phyloP scores from a whole-genome alignment of 306 rosid species.

The Inga oerstediana region DNA sequence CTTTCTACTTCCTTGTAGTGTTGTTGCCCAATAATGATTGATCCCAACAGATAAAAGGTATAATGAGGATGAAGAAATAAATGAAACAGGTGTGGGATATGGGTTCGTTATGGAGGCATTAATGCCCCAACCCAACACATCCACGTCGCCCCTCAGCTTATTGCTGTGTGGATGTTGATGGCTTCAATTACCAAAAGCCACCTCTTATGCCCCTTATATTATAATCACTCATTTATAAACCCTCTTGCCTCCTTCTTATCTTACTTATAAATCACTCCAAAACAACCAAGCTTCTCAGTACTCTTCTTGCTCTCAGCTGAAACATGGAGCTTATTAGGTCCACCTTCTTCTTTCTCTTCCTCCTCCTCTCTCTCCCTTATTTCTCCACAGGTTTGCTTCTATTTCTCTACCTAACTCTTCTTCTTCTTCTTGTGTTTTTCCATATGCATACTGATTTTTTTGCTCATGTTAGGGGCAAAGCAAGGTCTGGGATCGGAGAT shows the following conservation, averaged over 20 bases:
- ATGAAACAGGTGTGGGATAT: neutral
- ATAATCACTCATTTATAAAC: conserved; percentile 24
- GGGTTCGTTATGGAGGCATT: conserved; percentile 41
- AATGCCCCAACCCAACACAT: conserved; percentile 58
- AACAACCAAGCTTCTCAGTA: neutral
- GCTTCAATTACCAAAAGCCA: conserved; percentile 44
- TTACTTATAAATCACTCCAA: conserved; percentile 30
- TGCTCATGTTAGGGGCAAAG: conserved; percentile 43
- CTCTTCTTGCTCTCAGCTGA: neutral
- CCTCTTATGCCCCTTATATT: neutral
- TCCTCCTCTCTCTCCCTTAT: conserved; percentile 51
- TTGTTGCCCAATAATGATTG: neutral
- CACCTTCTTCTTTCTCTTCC: conserved; percentile 46
- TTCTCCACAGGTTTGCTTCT: conserved; percentile 48
- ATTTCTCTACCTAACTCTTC: neutral
- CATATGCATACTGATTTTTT: neutral
- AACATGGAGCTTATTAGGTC: conserved; percentile 63
- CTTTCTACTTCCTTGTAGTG: neutral
- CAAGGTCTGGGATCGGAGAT: conserved; percentile 48
- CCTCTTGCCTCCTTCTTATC: neutral
- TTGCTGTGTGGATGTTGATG: conserved; percentile 62
- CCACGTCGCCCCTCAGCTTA: conserved; percentile 49
- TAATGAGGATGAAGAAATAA: neutral
- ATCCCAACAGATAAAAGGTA: neutral
- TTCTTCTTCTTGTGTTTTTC: neutral